A percentile compares a stretch with the other conserved stretches of the same genome.
These are phyloP conservation scores for Diutina scorzettiae DNA, from an alignment of 1,139 yeast genomes.

Conservation along the genomic window DNA sequence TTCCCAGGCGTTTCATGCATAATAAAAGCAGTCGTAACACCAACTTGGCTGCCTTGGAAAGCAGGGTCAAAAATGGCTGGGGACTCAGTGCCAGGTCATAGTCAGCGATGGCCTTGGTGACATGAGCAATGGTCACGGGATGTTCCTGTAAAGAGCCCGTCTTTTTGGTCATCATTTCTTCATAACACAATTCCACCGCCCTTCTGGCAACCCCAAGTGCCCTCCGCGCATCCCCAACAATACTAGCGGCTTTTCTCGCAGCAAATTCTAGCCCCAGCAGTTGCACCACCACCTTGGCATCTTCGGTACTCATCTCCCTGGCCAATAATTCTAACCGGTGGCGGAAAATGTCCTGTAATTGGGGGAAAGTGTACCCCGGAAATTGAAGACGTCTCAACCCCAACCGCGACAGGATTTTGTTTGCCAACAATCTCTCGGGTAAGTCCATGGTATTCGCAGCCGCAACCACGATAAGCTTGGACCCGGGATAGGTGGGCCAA, in stretches of 20 bases:
- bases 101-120: conserved; percentile 70
- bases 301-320: conserved; percentile 17
- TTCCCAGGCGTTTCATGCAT: conserved; percentile 54
- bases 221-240: conserved; percentile 93
- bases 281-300: conserved; percentile 35
- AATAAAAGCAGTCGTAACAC: conserved; percentile 56
- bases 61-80: conserved; percentile 36
- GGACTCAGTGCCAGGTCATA: conserved; percentile 65
- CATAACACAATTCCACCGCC: conserved; percentile 83
- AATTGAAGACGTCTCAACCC: conserved; percentile 84
- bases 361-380: conserved; percentile 76
- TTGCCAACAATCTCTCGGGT: conserved; percentile 80
- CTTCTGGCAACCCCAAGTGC: conserved; percentile 82
- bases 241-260: conserved; percentile 88
- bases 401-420: conserved; percentile 82
- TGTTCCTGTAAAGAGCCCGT: conserved; percentile 19
- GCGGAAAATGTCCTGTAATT: conserved; percentile 62
- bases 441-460: conserved; percentile 97
- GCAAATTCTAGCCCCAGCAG: conserved; percentile 85
- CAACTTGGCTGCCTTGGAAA: conserved; percentile 63
- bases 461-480: conserved; percentile 79
- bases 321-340: conserved; percentile 53
- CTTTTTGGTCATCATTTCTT: conserved; percentile 24
- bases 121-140: conserved; percentile 46
- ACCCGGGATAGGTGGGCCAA: conserved; percentile 83